Conservation (phyloP, 2,329 filamentous ascomycete species). For the Gnomoniopsis sp. region DNA sequence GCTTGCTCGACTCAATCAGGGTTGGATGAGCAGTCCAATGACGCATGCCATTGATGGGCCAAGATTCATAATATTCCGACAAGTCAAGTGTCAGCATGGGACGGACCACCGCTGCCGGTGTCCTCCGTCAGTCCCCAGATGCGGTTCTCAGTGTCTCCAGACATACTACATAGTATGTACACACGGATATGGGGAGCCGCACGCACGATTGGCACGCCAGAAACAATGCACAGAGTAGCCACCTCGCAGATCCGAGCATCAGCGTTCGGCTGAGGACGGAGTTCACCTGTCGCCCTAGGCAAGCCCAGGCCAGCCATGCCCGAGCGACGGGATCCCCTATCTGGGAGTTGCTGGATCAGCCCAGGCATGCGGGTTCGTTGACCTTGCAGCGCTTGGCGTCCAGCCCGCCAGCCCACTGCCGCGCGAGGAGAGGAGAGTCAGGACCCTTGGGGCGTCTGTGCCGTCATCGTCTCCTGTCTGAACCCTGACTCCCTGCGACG, state of each 20-base stretch:
- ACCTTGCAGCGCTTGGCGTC: background rate
- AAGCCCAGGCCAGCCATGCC: background rate
- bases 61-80: too few species aligned
- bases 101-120: background rate
- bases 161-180: too few species aligned
- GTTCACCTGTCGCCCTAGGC: background rate
- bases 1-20: background rate
- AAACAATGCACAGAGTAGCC: background rate
- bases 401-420: too few species aligned
- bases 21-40: background rate
- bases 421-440: background rate
- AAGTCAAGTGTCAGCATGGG: background rate
- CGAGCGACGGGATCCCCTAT: background rate
- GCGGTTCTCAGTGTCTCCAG: too few species aligned
- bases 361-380: background rate
- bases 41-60: background rate
- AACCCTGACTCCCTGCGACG: conserved; percentile 13
- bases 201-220: background rate
- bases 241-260: conserved; percentile 9
- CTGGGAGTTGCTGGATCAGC: background rate
- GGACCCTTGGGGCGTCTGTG: conserved; percentile 1
- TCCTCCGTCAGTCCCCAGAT: background rate
- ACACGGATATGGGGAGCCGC: background rate
- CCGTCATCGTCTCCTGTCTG: conserved; percentile 8
- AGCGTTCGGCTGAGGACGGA: conserved; percentile 7